Conservation (phyloP, 176 grass and related monocot species). For the Paspalum notatum region DNA sequence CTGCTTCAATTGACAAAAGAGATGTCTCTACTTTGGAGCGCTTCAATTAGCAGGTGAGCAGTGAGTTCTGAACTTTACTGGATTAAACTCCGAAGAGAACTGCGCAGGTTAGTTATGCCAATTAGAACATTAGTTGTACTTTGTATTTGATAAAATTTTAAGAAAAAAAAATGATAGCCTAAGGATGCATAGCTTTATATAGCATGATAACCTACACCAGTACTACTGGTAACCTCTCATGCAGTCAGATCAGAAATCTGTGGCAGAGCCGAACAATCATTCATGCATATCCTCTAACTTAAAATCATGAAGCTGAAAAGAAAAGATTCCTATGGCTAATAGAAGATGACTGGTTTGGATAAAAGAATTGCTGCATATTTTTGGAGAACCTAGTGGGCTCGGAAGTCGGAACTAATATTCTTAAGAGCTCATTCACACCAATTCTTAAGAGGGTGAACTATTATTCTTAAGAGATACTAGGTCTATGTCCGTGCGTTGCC, state of each 20-base stretch:
- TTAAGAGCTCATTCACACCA: too few species aligned
- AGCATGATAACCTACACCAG: not conserved
- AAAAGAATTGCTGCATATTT: too few species aligned
- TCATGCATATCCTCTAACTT: not conserved
- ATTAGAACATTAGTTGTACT: slow-evolving; percentile 30
- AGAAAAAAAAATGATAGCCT: slow-evolving; percentile 1
- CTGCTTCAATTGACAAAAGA: slow-evolving; percentile 1
- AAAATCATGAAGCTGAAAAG: slow-evolving; percentile 1
- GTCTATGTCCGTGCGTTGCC: too few species aligned
- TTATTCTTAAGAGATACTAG: too few species aligned
- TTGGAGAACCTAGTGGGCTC: too few species aligned
- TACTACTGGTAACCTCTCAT: not conserved
- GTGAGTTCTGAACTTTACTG: slow-evolving; percentile 3
- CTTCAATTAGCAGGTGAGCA: not conserved
- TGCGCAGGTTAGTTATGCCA: slow-evolving; percentile 28
- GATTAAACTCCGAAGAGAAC: slow-evolving; percentile 5
- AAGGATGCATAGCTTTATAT: slow-evolving; percentile 10
- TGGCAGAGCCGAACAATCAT: not conserved
- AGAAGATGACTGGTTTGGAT: too few species aligned
- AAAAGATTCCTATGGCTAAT: not conserved
- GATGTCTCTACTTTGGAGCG: not conserved
- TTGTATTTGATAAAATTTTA: not conserved
- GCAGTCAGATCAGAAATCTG: not conserved
- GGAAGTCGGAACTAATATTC: too few species aligned
- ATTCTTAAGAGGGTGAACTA: too few species aligned